Evolutionary conservation across 768 basidiomycete species (phyloP), one percentile per base, ranked within the genome.

Genomic region (Glaciozyma martinii): DNA sequence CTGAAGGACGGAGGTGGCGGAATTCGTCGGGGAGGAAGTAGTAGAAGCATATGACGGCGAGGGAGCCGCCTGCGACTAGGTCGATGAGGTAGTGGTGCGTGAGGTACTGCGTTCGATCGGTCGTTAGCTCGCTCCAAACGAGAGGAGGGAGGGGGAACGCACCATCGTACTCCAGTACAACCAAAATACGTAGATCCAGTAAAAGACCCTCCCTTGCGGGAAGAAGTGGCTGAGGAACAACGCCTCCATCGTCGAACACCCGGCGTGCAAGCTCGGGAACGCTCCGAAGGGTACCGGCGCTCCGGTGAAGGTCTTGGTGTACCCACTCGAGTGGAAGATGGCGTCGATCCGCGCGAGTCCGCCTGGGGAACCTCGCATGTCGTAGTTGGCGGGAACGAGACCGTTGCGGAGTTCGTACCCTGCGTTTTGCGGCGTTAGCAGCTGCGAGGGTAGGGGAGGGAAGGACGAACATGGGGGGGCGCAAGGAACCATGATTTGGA

Each of bases 71-170:
- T 15, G 86, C 89, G 56, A 91, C 89, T 75, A 97, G 89, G 75
- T 99, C 95, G 78, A 99, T 92, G 74, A 99, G 87, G 80, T 98
- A 98, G 79, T 98, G 94, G 77, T 95, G 91, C 5, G 89, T 90
- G 72, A 94, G 86, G 80, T 94, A 97, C 92, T 71, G 63, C 18
- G 18, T 5, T 25, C 53, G 23, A 19, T 5, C 23, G 19, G 2
- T 25, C 27, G 54, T 46, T 57, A 62, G 61, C n/a, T 9, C 30
- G 53, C 19, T 43, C n/a, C n/a, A n/a, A n/a, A n/a, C n/a, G n/a
- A n/a, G n/a, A 40, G 9, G 43, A 7, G 43, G 9, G 42, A 53
- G 42, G 30, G 16, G 18, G 18, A 10, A 40, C 70, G n/a, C 27
- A 63, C 67, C 94, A 98, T 98, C 29, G 94, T 97, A 15, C 89